Conservation (phyloP, 2,329 filamentous ascomycete genomes). For the Xylariaceae sp. region DNA sequence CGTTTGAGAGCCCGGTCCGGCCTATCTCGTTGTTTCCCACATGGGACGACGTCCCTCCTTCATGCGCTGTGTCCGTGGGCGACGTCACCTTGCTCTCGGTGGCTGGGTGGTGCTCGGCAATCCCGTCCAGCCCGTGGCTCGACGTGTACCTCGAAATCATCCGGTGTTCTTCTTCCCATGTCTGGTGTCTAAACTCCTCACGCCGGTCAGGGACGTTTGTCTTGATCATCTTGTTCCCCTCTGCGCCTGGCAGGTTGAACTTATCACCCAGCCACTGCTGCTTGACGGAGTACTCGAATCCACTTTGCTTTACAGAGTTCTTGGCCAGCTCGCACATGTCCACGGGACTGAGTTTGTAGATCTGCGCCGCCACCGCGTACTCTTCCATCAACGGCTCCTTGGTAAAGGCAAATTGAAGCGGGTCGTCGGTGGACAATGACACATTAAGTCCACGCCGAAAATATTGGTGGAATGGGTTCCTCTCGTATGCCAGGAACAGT, state of each 20-base stretch:
- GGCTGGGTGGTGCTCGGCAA: conserved; percentile 22
- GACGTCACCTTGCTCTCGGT: conserved; percentile 21
- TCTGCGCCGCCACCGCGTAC: conserved; percentile 95
- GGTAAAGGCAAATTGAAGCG: conserved; percentile 95
- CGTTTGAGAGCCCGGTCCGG: conserved; percentile 15
- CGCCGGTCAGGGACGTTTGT: conserved; percentile 94
- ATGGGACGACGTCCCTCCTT: conserved; percentile 5
- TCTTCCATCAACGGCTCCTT: conserved; percentile 98
- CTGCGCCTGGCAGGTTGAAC: conserved; percentile 73
- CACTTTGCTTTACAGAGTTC: conserved; percentile 91
- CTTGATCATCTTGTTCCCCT: conserved; percentile 90
- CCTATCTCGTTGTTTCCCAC: conserved; percentile 6
- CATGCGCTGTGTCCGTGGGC: conserved; percentile 20
- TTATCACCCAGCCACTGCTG: conserved; percentile 84
- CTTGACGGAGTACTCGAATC: conserved; percentile 87
- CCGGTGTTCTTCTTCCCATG: conserved; percentile 75
- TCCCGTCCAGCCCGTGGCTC: conserved; percentile 24
- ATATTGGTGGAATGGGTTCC: conserved; percentile 94
- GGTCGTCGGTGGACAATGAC: conserved; percentile 93
- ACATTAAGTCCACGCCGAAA: conserved; percentile 95
- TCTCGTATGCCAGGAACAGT: conserved; percentile 91
- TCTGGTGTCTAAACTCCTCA: conserved; percentile 86
- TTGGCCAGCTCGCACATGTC: conserved; percentile 99
- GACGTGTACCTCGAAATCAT: conserved; percentile 46
- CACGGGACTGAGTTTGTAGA: conserved; percentile 94